These are phyloP conservation scores for Ensete glaucum DNA, from an alignment of 176 grass and related monocot genomes.

Conservation along the genomic window DNA sequence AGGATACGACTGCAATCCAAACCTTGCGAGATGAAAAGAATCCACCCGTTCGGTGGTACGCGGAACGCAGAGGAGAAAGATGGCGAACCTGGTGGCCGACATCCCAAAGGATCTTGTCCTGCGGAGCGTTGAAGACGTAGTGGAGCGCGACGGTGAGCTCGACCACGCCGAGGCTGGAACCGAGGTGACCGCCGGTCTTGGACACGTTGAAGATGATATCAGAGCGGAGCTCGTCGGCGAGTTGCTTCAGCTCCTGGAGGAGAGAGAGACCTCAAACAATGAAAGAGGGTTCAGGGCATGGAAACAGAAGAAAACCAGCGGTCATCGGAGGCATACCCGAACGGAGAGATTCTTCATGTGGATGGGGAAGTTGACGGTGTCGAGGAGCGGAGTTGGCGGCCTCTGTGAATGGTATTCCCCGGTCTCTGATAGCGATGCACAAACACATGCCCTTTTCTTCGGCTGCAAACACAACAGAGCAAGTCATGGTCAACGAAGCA, in stretches of 20 bases:
- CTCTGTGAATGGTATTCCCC: constrained; percentile 81
- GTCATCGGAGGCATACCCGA: constrained; percentile 26
- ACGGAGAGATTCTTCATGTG: constrained; percentile 95
- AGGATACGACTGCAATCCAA: constrained; percentile 61
- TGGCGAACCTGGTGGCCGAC: constrained; percentile 74
- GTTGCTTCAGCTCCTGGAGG: constrained; percentile 70
- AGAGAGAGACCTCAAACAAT: neutral
- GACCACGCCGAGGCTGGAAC: constrained; percentile 82
- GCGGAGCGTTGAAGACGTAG: constrained; percentile 80
- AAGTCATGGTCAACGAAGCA: neutral
- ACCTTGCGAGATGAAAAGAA: neutral
- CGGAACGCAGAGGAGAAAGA: neutral
- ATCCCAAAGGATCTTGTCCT: constrained; percentile 93
- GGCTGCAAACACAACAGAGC: constrained; percentile 21
- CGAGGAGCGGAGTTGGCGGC: constrained; percentile 81
- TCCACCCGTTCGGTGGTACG: neutral
- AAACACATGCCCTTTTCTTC: constrained; percentile 34
- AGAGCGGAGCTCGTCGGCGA: constrained; percentile 81
- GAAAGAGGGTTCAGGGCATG: too few relatives aligned
- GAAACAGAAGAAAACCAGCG: neutral
- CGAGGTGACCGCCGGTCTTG: constrained; percentile 89
- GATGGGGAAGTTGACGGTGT: constrained; percentile 88
- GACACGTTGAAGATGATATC: constrained; percentile 97
- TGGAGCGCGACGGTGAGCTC: constrained; percentile 92
- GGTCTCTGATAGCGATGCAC: constrained; percentile 49